Evolutionary conservation across 1,139 yeast species (phyloP).

Genomic region (Pichia sp.): DNA sequence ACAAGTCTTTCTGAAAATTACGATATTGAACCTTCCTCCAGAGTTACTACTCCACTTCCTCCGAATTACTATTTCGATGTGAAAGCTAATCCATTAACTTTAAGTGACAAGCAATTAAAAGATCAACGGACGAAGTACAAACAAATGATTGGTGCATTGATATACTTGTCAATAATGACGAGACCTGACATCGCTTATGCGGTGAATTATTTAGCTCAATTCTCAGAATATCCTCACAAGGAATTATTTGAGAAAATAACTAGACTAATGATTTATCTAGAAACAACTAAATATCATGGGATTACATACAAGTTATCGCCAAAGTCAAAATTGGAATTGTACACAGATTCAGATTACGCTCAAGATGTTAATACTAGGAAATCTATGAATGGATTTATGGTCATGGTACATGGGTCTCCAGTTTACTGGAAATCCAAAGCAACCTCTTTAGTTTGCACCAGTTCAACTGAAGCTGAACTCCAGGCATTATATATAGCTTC

Average conservation of each 20-base stretch:
- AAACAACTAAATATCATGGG: too few relatives aligned
- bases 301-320: too few relatives aligned
- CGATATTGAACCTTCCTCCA: neutral
- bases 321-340: too few relatives aligned
- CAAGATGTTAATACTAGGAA: too few relatives aligned
- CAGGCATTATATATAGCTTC: too few relatives aligned
- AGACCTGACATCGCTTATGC: constrained; percentile 2
- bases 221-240: neutral
- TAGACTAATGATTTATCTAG: too few relatives aligned
- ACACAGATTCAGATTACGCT: too few relatives aligned
- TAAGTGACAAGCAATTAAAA: neutral
- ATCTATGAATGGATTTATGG: too few relatives aligned
- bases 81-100: neutral
- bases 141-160: neutral
- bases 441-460: too few relatives aligned
- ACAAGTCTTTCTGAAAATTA: neutral
- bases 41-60: neutral
- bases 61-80: neutral
- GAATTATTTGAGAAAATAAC: neutral
- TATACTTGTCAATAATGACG: constrained; percentile 1
- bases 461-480: too few relatives aligned
- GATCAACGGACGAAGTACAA: neutral
- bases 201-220: constrained; percentile 3
- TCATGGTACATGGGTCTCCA: too few relatives aligned
- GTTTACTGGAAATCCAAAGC: too few relatives aligned